Conservation (phyloP, 2,329 filamentous ascomycete species). For the Lachnellula subtilissima region DNA sequence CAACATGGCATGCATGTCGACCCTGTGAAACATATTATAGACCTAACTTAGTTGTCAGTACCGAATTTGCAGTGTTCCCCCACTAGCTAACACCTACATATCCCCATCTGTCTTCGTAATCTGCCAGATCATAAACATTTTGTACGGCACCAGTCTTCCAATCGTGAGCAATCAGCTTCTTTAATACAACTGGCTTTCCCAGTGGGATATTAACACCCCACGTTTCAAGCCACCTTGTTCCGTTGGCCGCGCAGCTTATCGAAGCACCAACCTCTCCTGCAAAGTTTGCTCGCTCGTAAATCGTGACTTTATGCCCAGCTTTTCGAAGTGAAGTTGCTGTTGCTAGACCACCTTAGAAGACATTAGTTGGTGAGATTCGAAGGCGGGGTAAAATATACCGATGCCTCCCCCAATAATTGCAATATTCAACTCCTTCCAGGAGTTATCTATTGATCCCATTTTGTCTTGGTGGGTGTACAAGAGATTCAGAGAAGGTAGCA, state of each 20-base stretch:
- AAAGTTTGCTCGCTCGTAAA: conserved; percentile 64
- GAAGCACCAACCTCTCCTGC: conserved; percentile 65
- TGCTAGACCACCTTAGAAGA: conserved; percentile 41
- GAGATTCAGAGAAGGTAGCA: background rate
- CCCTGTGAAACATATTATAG: conserved; percentile 65
- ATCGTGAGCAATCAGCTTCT: conserved; percentile 64
- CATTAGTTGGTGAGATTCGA: background rate
- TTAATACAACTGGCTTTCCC: conserved; percentile 60
- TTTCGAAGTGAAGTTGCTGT: conserved; percentile 47
- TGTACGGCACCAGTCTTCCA: conserved; percentile 65
- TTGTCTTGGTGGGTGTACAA: background rate
- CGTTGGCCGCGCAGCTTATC: conserved; percentile 64
- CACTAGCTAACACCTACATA: conserved; percentile 34
- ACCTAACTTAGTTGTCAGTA: conserved; percentile 33
- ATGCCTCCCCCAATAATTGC: conserved; percentile 21
- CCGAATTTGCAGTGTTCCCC: background rate
- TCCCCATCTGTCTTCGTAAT: conserved; percentile 63
- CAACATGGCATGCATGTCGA: conserved; percentile 65
- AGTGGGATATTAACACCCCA: conserved; percentile 61
- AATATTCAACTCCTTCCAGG: conserved; percentile 14
- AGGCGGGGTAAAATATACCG: conserved; percentile 4
- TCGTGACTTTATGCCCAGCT: conserved; percentile 50
- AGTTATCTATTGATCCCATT: conserved; percentile 18
- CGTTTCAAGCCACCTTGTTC: conserved; percentile 63
- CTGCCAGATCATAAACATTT: conserved; percentile 57